Conservation (phyloP, 768 basidiomycete species). For the Filobasidium floriforme region DNA sequence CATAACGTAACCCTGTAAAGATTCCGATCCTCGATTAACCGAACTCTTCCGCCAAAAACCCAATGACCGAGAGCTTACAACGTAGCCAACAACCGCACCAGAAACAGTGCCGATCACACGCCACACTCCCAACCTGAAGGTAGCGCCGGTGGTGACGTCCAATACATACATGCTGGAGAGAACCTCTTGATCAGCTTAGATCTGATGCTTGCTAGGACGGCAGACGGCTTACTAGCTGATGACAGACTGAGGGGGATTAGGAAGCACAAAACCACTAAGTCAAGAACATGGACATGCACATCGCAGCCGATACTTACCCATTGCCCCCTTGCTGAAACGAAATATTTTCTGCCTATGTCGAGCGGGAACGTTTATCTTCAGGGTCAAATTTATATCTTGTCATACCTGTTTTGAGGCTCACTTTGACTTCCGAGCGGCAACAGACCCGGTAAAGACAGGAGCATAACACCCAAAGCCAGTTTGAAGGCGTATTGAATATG, state of each 20-base stretch:
- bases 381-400: too few relatives aligned
- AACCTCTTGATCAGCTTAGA: not conserved
- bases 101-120: conserved; percentile 40
- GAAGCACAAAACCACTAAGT: not conserved
- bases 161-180: conserved; percentile 37
- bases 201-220: not conserved
- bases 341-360: conserved; percentile 35
- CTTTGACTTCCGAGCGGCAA: conserved; percentile 27
- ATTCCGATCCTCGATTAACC: not conserved
- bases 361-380: too few relatives aligned
- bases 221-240: conserved; percentile 29
- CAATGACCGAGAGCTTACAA: conserved; percentile 30
- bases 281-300: not conserved
- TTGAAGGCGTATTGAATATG: conserved; percentile 40
- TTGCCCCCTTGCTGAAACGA: conserved; percentile 32
- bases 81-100: conserved; percentile 38
- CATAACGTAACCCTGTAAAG: conserved; percentile 33
- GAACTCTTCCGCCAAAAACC: not conserved
- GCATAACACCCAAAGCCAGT: conserved; percentile 34
- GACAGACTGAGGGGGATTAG: conserved; percentile 18
- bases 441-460: conserved; percentile 41
- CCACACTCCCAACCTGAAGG: conserved; percentile 38
- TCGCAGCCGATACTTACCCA: conserved; percentile 29
- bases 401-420: too few relatives aligned
- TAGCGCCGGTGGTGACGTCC: conserved; percentile 43